Evolutionary conservation across 371 early-diverging fungal genomes (phyloP).

Genomic region (Ordospora pajunii): DNA sequence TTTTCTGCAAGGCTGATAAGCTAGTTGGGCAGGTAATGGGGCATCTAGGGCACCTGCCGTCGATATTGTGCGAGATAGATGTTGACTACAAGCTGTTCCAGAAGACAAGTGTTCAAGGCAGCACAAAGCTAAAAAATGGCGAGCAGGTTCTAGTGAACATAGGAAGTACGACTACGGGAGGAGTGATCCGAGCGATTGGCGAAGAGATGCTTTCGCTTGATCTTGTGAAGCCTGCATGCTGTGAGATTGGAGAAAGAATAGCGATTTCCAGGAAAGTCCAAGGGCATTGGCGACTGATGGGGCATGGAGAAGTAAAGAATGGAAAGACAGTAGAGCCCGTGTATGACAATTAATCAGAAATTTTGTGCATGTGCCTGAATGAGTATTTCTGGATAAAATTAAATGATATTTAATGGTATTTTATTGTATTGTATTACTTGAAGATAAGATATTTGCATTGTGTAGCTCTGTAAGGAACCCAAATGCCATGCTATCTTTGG

Average conservation of each 20-base stretch:
- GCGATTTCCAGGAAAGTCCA: constrained; percentile 91
- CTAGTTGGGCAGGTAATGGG: constrained; percentile 97
- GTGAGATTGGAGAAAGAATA: constrained; percentile 90
- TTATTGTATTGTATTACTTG: no score
- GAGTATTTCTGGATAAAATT: no score
- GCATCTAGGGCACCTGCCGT: constrained; percentile 80
- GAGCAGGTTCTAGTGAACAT: constrained; percentile 95
- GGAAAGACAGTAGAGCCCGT: constrained; percentile 31
- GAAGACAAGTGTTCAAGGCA: constrained; percentile 80
- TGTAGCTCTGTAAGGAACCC: no score
- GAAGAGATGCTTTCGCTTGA: constrained; percentile 77
- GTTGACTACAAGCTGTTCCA: constrained; percentile 90
- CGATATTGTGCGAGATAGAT: constrained; percentile 83
- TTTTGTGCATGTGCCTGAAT: no score
- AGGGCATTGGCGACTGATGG: constrained; percentile 76
- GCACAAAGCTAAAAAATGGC: constrained; percentile 73
- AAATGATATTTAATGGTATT: no score
- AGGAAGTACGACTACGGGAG: constrained; percentile 93
- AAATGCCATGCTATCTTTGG: constrained; percentile 7
- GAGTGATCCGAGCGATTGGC: constrained; percentile 77
- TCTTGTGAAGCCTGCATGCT: constrained; percentile 85
- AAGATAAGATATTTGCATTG: no score
- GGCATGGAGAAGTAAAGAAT: constrained; percentile 48
- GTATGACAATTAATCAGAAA: constrained; percentile 3
- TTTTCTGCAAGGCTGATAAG: constrained; percentile 91